Conservation (phyloP, 148 eudicot genomes). For the Vaccinium myrtillus region DNA sequence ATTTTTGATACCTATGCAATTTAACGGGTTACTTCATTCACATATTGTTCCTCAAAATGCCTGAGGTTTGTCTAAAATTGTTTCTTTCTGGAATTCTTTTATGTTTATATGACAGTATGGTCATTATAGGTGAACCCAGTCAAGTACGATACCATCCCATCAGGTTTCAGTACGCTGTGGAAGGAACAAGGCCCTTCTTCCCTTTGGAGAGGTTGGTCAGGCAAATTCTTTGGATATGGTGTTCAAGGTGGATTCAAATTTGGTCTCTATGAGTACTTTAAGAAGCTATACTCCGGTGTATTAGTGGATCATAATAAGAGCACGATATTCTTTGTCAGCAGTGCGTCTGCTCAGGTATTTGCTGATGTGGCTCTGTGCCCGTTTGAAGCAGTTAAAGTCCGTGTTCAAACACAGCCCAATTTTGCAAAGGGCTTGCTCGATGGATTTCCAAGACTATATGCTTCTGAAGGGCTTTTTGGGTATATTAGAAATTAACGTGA, state of each 20-base stretch:
- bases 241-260: constrained; percentile 87
- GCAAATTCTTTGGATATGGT: constrained; percentile 91
- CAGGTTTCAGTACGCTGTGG: constrained; percentile 67
- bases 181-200: constrained; percentile 77
- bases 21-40: neutral
- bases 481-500: constrained; percentile 21
- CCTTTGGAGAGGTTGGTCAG: constrained; percentile 98
- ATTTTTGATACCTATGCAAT: neutral
- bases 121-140: constrained; percentile 63
- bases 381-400: constrained; percentile 88
- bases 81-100: neutral
- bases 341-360: constrained; percentile 95
- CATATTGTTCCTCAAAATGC: neutral
- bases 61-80: neutral
- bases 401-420: constrained; percentile 73
- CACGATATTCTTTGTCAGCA: constrained; percentile 70
- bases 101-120: neutral
- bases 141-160: constrained; percentile 59
- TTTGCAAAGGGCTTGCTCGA: constrained; percentile 86
- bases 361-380: constrained; percentile 92
- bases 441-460: constrained; percentile 86
- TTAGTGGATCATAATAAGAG: constrained; percentile 68
- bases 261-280: constrained; percentile 93
- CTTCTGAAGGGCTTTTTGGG: constrained; percentile 78
- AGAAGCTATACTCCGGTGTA: constrained; percentile 67